Percentiles rank a stretch among this genome's conserved stretches.
Evolutionary conservation across 108 stramenopile species (phyloP).

Genomic region (Cyclotella kingstonii): DNA sequence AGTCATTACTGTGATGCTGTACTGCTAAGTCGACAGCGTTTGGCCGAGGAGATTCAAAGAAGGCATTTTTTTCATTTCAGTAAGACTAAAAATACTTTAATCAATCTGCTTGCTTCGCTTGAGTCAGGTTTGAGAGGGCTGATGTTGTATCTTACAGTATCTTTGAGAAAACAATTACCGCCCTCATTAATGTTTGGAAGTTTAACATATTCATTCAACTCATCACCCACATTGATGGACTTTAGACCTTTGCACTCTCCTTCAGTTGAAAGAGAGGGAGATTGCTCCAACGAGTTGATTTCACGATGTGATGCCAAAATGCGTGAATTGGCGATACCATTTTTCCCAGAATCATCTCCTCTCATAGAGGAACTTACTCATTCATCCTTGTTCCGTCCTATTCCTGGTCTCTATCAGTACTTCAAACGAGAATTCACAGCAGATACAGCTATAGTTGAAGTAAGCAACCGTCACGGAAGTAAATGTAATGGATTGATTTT

Average conservation of each 20-base stretch:
- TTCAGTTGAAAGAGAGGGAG: no score
- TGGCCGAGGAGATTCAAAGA: constrained; percentile 12
- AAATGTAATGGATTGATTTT: constrained; percentile 36
- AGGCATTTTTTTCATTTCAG: constrained; percentile 4
- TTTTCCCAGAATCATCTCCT: constrained; percentile 23
- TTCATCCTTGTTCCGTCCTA: constrained; percentile 24
- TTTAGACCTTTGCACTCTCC: no score
- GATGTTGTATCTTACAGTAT: background rate
- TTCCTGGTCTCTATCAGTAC: constrained; percentile 40
- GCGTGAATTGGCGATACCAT: constrained; percentile 37
- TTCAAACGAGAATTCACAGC: background rate
- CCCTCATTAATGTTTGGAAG: no score
- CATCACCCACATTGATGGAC: no score
- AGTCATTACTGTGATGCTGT: constrained; percentile 1
- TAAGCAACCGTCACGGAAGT: background rate
- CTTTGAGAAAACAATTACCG: background rate
- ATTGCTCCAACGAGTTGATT: no score
- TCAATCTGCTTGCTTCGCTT: background rate
- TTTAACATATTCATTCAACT: no score
- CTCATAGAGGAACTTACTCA: constrained; percentile 11
- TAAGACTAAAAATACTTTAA: background rate
- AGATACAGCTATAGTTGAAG: background rate
- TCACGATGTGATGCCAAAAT: no score
- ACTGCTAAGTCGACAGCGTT: constrained; percentile 9
- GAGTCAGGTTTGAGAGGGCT: constrained; percentile 23